Percentiles rank a stretch among this genome's conserved stretches.
These are phyloP conservation scores for Vaccinium myrtillus DNA, from an alignment of 148 eudicot genomes.

Conservation along the genomic window DNA sequence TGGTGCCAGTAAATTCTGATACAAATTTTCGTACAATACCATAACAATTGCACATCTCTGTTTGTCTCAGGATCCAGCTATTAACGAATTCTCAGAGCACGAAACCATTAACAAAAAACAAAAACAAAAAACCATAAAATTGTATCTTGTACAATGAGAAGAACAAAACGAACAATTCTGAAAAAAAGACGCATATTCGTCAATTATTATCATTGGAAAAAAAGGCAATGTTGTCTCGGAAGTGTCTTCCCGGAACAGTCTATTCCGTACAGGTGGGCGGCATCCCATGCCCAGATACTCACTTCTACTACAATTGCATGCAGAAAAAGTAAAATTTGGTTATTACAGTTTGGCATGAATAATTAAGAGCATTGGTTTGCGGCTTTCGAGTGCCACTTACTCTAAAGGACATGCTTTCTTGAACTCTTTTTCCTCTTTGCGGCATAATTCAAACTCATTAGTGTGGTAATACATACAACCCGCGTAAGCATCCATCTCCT, in stretches of 20 bases:
- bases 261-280: background rate
- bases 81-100: background rate
- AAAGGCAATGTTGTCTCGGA: background rate
- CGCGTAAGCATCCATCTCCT: constrained; percentile 76
- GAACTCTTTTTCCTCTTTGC: constrained; percentile 72
- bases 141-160: background rate
- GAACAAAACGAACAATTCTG: background rate
- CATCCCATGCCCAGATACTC: background rate
- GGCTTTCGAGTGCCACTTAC: constrained; percentile 14
- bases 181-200: too few species aligned
- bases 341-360: constrained; percentile 19
- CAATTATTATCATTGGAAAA: too few species aligned
- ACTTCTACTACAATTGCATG: background rate
- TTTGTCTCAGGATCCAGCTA: background rate
- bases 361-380: constrained; percentile 5
- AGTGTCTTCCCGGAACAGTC: background rate
- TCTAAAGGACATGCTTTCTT: constrained; percentile 77
- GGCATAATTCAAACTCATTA: constrained; percentile 76
- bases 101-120: background rate
- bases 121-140: background rate
- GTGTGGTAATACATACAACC: constrained; percentile 86
- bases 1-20: too few species aligned
- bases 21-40: background rate
- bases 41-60: background rate
- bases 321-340: background rate